These are phyloP conservation scores for Ophiostoma novo-ulmi DNA, from an alignment of 2,329 filamentous ascomycete genomes.

Conservation along the genomic window DNA sequence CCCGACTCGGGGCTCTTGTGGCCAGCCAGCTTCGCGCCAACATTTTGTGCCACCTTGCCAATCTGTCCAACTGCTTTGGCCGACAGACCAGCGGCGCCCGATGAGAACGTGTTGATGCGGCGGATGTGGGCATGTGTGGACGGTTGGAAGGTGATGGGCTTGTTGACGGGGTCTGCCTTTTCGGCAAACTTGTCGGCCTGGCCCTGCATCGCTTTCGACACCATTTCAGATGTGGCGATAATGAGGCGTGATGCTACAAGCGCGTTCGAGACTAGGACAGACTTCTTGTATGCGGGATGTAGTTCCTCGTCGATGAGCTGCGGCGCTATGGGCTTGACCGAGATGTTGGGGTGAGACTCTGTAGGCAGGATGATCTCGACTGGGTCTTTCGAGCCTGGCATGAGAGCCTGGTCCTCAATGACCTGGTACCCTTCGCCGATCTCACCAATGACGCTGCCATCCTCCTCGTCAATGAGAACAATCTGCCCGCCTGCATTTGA, in stretches of 20 bases:
- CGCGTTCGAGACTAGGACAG: slow-evolving; percentile 78
- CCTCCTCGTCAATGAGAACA: slow-evolving; percentile 90
- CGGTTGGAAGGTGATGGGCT: slow-evolving; percentile 83
- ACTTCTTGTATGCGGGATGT: slow-evolving; percentile 89
- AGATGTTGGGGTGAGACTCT: slow-evolving; percentile 59
- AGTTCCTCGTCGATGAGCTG: slow-evolving; percentile 72
- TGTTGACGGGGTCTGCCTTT: slow-evolving; percentile 69
- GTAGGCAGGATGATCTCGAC: slow-evolving; percentile 71
- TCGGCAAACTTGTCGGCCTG: slow-evolving; percentile 77
- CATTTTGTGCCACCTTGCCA: slow-evolving; percentile 77
- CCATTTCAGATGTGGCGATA: slow-evolving; percentile 75
- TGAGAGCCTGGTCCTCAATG: slow-evolving; percentile 68
- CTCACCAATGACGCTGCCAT: slow-evolving; percentile 91
- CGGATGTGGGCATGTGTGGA: slow-evolving; percentile 79
- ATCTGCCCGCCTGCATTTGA: slow-evolving; percentile 64
- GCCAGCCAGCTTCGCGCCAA: slow-evolving; percentile 66
- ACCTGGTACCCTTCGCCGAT: slow-evolving; percentile 28
- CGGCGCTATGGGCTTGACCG: slow-evolving; percentile 60
- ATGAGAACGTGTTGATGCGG: slow-evolving; percentile 82
- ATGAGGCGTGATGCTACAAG: slow-evolving; percentile 85
- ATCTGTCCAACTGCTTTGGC: slow-evolving; percentile 84
- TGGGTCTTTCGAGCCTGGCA: slow-evolving; percentile 85
- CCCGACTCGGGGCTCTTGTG: slow-evolving; percentile 22
- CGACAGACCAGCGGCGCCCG: slow-evolving; percentile 70
- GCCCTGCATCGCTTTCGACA: slow-evolving; percentile 70